Conservation (phyloP, 306 rosid genomes). For the Alnus glutinosa region DNA sequence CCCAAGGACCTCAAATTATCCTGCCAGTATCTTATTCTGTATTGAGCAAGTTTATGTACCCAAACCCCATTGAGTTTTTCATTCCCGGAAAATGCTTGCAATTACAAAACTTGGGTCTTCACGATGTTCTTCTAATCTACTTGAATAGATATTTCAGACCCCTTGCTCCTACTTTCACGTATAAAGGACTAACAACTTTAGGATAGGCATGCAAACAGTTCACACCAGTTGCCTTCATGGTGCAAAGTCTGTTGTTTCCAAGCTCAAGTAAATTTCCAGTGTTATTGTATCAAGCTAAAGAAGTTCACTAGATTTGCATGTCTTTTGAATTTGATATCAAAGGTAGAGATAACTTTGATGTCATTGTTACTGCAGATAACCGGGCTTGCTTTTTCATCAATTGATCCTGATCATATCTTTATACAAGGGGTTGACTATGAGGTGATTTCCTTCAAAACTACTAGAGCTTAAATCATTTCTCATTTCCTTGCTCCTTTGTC, state of each 20-base stretch:
- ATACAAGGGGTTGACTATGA: conserved; percentile 91
- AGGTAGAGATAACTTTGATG: conserved; percentile 14
- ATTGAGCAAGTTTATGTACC: neutral
- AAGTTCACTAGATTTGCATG: neutral
- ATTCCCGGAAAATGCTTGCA: neutral
- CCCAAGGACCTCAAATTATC: neutral
- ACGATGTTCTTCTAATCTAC: neutral
- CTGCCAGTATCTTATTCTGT: neutral
- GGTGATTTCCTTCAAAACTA: conserved; percentile 39
- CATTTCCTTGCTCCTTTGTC: neutral
- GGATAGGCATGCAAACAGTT: neutral
- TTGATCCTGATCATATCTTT: conserved; percentile 69
- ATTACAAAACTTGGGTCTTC: neutral
- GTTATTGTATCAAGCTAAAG: neutral
- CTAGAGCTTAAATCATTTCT: neutral
- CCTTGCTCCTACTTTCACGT: neutral
- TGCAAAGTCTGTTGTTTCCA: conserved; percentile 12
- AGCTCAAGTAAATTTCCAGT: conserved; percentile 16
- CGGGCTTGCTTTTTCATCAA: conserved; percentile 73
- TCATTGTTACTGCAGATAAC: conserved; percentile 65
- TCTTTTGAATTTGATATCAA: conserved; percentile 9
- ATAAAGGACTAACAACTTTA: neutral
- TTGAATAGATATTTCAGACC: no score
- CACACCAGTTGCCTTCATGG: neutral
- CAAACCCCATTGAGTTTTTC: neutral